These are phyloP conservation scores for Hippophae gyantsensis DNA, from an alignment of 306 rosid species.

Conservation along the genomic window DNA sequence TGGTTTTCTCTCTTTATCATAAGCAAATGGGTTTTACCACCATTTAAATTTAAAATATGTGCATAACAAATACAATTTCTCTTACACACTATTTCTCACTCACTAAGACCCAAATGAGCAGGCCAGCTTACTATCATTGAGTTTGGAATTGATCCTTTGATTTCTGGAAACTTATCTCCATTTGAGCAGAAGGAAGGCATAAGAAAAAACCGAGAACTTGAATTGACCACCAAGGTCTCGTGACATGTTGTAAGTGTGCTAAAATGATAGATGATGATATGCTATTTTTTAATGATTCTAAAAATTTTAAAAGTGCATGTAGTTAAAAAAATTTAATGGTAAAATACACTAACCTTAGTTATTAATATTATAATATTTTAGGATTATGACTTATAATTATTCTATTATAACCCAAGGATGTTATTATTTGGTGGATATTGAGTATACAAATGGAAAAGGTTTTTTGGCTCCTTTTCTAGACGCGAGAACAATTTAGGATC, in stretches of 20 bases:
- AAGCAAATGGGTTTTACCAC: neutral
- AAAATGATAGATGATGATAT: no score
- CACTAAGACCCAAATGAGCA: conserved; percentile 3
- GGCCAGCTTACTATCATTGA: conserved; percentile 1
- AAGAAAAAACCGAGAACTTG: neutral
- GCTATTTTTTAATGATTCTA: no score
- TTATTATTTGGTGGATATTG: no score
- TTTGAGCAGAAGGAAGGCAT: neutral
- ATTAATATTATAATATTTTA: no score
- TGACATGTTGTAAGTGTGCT: neutral
- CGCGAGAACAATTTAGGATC: no score
- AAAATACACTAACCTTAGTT: no score
- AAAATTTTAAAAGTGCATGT: no score
- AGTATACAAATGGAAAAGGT: no score
- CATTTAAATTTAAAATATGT: neutral
- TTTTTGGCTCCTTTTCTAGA: no score
- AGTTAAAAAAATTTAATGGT: no score
- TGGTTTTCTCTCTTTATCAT: conserved; percentile 1
- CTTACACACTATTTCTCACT: conserved; percentile 3
- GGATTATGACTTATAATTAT: no score
- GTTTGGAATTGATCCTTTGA: neutral
- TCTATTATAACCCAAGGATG: no score
- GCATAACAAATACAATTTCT: conserved; percentile 14
- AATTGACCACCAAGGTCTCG: neutral
- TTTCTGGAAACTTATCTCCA: conserved; percentile 9